phyloP scores from a whole-genome alignment of 2,329 filamentous ascomycete genomes.

The Zymoseptoria ardabiliae region DNA sequence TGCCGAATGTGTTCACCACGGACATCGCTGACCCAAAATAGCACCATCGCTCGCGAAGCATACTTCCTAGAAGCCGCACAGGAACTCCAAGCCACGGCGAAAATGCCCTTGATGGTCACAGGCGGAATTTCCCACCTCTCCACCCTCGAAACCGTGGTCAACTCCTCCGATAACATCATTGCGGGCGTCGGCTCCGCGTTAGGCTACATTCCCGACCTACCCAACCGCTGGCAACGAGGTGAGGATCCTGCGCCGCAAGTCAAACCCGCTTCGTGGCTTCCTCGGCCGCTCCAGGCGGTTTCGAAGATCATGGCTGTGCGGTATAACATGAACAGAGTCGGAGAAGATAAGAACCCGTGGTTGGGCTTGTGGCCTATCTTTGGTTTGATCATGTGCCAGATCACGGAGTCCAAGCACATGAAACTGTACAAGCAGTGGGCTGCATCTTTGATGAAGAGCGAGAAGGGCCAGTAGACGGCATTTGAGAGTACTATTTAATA shows the following conservation, averaged over 20 bases:
- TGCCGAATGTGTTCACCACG: neutral
- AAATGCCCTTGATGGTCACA: constrained; percentile 12
- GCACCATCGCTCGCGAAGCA: constrained; percentile 9
- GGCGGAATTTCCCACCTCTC: constrained; percentile 7
- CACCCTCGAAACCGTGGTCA: constrained; percentile 8
- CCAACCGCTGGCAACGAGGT: constrained; percentile 8
- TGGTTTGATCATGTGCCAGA: neutral
- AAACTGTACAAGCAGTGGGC: constrained; percentile 2
- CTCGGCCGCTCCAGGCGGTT: neutral
- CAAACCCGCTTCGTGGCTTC: constrained; percentile 3
- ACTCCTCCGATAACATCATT: constrained; percentile 3
- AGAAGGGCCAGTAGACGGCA: neutral
- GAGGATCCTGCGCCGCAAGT: constrained; percentile 4
- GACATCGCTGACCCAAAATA: constrained; percentile 1
- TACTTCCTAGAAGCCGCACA: constrained; percentile 12
- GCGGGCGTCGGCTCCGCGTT: constrained; percentile 10
- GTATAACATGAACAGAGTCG: constrained; percentile 6
- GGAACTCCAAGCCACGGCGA: constrained; percentile 5
- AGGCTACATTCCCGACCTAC: constrained; percentile 9
- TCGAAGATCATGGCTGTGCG: constrained; percentile 6
- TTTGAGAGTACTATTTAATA: neutral
- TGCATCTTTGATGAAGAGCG: neutral
- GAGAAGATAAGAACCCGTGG: constrained; percentile 1
- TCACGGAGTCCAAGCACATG: neutral
- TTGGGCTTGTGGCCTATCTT: constrained; percentile 7